Conservation (phyloP, 78 protist species). For the Dictyostelium citrinum region DNA sequence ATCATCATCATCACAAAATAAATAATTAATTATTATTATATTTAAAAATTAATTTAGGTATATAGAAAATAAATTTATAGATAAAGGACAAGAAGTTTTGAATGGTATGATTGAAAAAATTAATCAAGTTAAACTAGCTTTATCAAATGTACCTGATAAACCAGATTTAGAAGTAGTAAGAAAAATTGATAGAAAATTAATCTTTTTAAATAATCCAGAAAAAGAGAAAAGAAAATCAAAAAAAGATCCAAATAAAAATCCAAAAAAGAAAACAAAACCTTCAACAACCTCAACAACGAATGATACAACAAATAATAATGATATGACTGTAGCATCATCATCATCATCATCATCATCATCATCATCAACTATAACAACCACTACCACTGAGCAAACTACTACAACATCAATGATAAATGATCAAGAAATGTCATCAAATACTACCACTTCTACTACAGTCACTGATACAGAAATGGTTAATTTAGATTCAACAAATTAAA, state of each 20-base stretch:
- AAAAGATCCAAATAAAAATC: conserved; percentile 10
- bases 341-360: background rate
- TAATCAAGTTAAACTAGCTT: conserved; percentile 2
- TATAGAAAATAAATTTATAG: conserved; percentile 32
- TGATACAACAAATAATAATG: background rate
- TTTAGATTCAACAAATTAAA: background rate
- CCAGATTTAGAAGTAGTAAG: conserved; percentile 34
- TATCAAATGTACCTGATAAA: background rate
- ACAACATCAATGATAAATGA: background rate
- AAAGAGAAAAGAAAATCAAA: conserved; percentile 43
- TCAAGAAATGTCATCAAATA: background rate
- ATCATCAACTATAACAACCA: background rate
- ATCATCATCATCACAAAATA: background rate
- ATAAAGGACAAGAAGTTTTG: background rate
- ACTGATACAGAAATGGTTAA: background rate
- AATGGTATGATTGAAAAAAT: background rate
- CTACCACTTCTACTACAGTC: background rate
- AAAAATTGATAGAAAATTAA: conserved; percentile 42
- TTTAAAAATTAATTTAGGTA: background rate
- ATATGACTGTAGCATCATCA: background rate
- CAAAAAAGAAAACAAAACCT: conserved; percentile 5
- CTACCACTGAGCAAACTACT: background rate
- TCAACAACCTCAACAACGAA: background rate
- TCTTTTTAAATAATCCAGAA: conserved; percentile 41
- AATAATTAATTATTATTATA: too few relatives aligned